These are phyloP conservation scores for Collybiopsis confluens DNA, from an alignment of 768 basidiomycete genomes.

Conservation along the genomic window DNA sequence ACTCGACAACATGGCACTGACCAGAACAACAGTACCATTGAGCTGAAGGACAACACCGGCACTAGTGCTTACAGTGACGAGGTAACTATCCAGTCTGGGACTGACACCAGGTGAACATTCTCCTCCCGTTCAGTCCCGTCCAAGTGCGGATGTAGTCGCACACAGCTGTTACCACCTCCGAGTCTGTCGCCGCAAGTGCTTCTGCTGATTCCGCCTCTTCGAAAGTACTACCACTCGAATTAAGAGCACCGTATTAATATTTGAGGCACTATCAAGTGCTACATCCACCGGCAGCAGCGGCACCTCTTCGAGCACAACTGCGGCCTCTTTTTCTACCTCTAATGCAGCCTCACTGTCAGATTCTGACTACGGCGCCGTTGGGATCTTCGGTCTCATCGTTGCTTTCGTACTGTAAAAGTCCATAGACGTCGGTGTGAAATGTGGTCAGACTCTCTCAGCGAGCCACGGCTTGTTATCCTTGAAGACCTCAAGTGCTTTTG, in stretches of 20 bases:
- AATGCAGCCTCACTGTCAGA: slow-evolving; percentile 18
- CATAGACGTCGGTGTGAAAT: too few relatives aligned
- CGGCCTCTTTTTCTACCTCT: slow-evolving; percentile 19
- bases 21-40: slow-evolving; percentile 38
- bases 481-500: too few relatives aligned
- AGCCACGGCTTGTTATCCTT: too few relatives aligned
- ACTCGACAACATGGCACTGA: slow-evolving; percentile 7
- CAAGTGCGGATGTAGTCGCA: neutral
- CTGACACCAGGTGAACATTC: slow-evolving; percentile 29
- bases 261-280: too few relatives aligned
- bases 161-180: slow-evolving; percentile 4
- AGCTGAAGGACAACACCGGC: slow-evolving; percentile 58
- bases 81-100: slow-evolving; percentile 36
- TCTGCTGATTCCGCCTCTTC: neutral
- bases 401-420: slow-evolving; percentile 39
- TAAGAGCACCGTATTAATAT: too few relatives aligned
- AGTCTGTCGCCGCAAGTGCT: neutral
- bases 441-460: too few relatives aligned
- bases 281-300: slow-evolving; percentile 2
- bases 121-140: neutral
- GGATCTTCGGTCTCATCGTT: slow-evolving; percentile 48
- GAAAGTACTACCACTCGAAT: too few relatives aligned
- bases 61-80: slow-evolving; percentile 45
- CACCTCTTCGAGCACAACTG: slow-evolving; percentile 10
- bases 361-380: slow-evolving; percentile 30